Evolutionary conservation across 108 stramenopile species (phyloP), one percentile per base, ranked within the genome.

Genomic region (Aurantiochytrium sp.): DNA sequence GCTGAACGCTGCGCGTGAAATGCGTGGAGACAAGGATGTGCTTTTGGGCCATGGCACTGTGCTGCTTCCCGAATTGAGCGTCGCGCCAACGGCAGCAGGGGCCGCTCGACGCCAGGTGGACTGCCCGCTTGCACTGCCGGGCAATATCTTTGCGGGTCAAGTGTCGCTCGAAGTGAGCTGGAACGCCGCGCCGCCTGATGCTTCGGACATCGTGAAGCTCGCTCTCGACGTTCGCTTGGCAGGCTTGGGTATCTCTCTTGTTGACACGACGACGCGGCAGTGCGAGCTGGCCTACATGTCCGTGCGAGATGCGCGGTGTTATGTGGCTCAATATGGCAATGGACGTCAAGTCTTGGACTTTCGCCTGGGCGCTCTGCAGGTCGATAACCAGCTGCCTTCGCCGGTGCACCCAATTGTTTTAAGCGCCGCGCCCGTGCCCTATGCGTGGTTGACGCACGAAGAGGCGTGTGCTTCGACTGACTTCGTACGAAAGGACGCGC

Each of bases 211-310:
- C 1, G 49, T 83, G 43, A 23, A 53, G 44, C 23, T 47, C 6
- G 76, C 49, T 6, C 12, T 47, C 25, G 76, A 83, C 51, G 51
- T 83, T 23, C 76, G 76, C 4, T 16, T 83, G n/a, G 51, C 45
- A 55, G 76, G 76, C 19, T 16, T 83, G 3, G 76, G 76, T 12
- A 4, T 53, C n/a, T 83, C 76, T 6, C 51, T 83, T 12, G 51
- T 83, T 12, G 76, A 83, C 51, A 83, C 76, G 23, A 83, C 6
- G 10, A 25, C 51, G 76, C 76, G 76, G 19, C n/a, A 53, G 4
- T 83, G 76, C 76, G 76, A 83, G 51, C 76, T 83, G 6, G 76
- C 76, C n/a, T 83, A 83, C 51, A 8, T 83, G 19, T 83, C 76
- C 6, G 14, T 83, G 4, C 45, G 76, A 6, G 49, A 83, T 6